Base-by-base conservation (phyloP, 1,284 basidiomycete genomes). In the Neolentinus lepideus region DNA sequence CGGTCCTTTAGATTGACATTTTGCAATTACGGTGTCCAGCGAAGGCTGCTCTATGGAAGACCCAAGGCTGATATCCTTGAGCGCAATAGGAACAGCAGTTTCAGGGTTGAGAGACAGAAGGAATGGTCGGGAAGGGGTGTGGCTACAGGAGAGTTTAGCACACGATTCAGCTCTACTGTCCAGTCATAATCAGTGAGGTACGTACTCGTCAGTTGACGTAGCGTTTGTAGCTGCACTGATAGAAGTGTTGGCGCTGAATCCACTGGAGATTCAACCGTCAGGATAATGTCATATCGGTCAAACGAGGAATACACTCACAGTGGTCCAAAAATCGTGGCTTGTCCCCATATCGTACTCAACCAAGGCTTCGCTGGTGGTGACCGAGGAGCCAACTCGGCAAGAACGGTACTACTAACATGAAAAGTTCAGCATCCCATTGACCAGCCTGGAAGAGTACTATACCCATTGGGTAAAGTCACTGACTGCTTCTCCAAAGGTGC, bases 21-120 rank as follows among this genome's bases (percentile, higher is more conserved):
- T 43, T n/a, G 66, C 65, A 27, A 74, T 63, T 24, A 73, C 63
- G 24, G 68, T 63, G 53, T 72, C 72, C 14, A 72, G 65, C 12
- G 67, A 62, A 45, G 64, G 58, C 3, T 54, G 24, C 4, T 51
- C 51, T 25, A 53, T 25, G 11, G 52, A 54, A 54, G 64, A 62
- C 54, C 66, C 61, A 27, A 71, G 62, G 33, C 63, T 61, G 31
- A 67, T 56, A 46, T 77, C 72, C 52, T 71, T 66, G 35, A 86
- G 66, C 45, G 68, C 54, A 19, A 79, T 66, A 11, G 78, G 77
- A 24, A 80, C 66, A 3, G 67, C 68, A 25, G 71, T 64, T 4
- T 72, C 69, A 14, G 71, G 65, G 60, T 77, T 75, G 29, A 82
- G 69, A 38, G 66, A 72, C 10, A 81, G 62, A 47, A 66, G 64